phyloP scores from a whole-genome alignment of 2,329 filamentous ascomycete species.

The Ophiostoma tasmaniense region DNA sequence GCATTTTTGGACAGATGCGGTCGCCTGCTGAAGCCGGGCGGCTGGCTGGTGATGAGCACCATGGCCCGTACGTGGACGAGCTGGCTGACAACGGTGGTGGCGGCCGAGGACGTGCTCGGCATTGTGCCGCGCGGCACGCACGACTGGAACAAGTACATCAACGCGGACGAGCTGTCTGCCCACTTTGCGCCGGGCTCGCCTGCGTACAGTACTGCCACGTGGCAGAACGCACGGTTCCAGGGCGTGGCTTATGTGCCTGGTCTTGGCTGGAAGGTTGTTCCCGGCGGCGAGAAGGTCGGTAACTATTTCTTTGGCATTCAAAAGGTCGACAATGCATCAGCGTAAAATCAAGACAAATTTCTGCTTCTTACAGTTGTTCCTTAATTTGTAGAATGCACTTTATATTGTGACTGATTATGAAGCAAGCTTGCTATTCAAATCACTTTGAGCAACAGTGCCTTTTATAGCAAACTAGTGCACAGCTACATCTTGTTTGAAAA shows the following conservation, averaged over 20 bases:
- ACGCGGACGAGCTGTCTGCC: conserved; percentile 64
- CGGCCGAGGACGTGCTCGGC: conserved; percentile 78
- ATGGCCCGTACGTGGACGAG: conserved; percentile 84
- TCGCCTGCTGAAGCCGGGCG: conserved; percentile 75
- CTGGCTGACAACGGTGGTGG: conserved; percentile 85
- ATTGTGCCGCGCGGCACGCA: conserved; percentile 91
- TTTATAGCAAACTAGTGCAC: not conserved
- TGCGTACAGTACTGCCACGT: conserved; percentile 31
- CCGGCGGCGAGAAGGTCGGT: conserved; percentile 72
- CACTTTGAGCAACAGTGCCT: not conserved
- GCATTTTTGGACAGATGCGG: conserved; percentile 65
- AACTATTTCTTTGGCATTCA: conserved; percentile 95
- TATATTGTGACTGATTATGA: not conserved
- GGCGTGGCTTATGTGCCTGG: conserved; percentile 89
- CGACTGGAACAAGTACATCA: conserved; percentile 94
- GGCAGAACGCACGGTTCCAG: conserved; percentile 52
- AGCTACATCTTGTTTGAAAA: not conserved
- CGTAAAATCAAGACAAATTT: too few relatives aligned
- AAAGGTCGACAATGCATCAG: conserved; percentile 24
- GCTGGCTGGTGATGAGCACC: conserved; percentile 87
- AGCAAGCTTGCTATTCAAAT: not conserved
- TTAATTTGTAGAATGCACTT: too few relatives aligned
- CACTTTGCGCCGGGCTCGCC: conserved; percentile 35
- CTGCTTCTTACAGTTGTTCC: too few relatives aligned
- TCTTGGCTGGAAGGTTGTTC: conserved; percentile 77